Conservation (phyloP, 1,284 basidiomycete species). For the Cutaneotrichosporon sp. region DNA sequence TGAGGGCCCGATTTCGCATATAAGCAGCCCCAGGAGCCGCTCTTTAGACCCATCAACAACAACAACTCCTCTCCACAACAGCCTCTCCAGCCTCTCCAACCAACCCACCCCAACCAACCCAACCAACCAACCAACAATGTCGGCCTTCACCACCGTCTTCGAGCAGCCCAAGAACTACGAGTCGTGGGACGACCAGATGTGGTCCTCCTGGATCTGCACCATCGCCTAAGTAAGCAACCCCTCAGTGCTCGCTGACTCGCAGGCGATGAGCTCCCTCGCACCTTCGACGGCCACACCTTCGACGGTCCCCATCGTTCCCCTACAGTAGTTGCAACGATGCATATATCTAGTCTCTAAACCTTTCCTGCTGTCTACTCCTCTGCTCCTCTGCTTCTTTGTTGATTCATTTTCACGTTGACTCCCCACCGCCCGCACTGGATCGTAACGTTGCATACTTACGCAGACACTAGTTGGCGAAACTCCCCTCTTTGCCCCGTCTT, state of each 20-base stretch:
- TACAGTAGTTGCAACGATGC: not conserved
- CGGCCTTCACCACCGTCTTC: not conserved
- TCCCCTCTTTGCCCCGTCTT: too few relatives aligned
- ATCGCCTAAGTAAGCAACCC: not conserved
- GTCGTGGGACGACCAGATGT: not conserved
- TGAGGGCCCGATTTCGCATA: not conserved
- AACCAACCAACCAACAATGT: not conserved
- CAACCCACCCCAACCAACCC: not conserved
- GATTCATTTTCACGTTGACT: too few relatives aligned
- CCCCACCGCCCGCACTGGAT: too few relatives aligned
- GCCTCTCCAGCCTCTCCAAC: not conserved
- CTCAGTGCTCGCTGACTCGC: not conserved
- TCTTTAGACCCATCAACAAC: not conserved
- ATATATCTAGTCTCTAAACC: slow-evolving; percentile 1
- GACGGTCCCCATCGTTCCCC: not conserved
- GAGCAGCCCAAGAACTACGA: not conserved
- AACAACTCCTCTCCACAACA: not conserved
- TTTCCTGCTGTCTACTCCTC: not conserved
- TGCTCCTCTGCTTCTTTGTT: too few relatives aligned
- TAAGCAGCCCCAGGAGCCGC: not conserved
- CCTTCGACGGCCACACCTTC: not conserved
- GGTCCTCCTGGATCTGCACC: not conserved
- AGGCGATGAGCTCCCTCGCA: not conserved
- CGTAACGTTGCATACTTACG: too few relatives aligned
- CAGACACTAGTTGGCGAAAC: too few relatives aligned